Evolutionary conservation across 768 basidiomycete genomes (phyloP).

Genomic region (Suillus alpinus): DNA sequence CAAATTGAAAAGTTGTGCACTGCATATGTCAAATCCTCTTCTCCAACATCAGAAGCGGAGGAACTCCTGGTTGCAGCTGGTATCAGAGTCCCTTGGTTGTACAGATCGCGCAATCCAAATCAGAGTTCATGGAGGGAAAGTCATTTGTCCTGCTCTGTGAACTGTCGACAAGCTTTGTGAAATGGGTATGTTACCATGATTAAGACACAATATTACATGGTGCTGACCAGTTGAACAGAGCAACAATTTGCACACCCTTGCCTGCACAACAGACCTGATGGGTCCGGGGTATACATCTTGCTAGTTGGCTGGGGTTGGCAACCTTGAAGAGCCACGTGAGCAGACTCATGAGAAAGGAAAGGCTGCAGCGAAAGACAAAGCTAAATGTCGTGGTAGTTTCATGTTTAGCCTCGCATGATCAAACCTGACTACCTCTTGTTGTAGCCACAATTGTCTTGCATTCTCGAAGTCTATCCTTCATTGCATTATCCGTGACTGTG

Average conservation of each 20-base stretch:
- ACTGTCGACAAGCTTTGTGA: constrained; percentile 67
- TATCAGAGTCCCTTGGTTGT: constrained; percentile 48
- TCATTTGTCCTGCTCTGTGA: constrained; percentile 67
- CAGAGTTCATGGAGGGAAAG: constrained; percentile 48
- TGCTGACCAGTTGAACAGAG: constrained; percentile 30
- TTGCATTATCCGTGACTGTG: constrained; percentile 93
- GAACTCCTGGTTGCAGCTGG: constrained; percentile 22
- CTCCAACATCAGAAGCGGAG: constrained; percentile 10
- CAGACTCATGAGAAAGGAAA: constrained; percentile 63
- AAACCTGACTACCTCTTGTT: constrained; percentile 3
- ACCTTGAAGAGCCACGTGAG: constrained; percentile 68
- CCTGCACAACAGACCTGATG: constrained; percentile 45
- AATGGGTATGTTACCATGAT: constrained; percentile 42
- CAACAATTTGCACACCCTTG: constrained; percentile 45
- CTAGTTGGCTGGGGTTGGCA: constrained; percentile 15
- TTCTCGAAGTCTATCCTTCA: constrained; percentile 98
- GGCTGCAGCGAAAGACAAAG: constrained; percentile 53
- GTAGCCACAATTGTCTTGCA: constrained; percentile 88
- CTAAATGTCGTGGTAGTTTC: constrained; percentile 68
- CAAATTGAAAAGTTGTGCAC: constrained; percentile 54
- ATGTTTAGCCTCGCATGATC: constrained; percentile 33
- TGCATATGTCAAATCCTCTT: constrained; percentile 23
- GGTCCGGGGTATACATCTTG: constrained; percentile 6
- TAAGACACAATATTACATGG: background rate
- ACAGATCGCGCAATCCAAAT: constrained; percentile 33